Percentiles rank a stretch among this genome's conserved stretches.
These are phyloP conservation scores for Phytopythium chamaehyphon DNA, from an alignment of 352 stramenopile species.

Conservation along the genomic window DNA sequence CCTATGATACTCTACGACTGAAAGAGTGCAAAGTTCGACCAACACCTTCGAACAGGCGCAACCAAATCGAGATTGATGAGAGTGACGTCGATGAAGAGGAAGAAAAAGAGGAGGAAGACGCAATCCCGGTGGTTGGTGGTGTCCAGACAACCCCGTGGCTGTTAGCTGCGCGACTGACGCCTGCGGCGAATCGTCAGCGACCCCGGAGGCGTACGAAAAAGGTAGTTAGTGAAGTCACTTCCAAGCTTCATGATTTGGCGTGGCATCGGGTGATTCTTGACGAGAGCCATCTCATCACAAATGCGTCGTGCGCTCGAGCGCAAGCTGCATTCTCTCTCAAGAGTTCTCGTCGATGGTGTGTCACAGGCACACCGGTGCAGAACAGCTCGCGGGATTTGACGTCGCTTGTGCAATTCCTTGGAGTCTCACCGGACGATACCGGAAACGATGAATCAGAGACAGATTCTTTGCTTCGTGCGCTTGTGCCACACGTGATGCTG, in stretches of 20 bases:
- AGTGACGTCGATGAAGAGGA: slow-evolving; percentile 14
- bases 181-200: slow-evolving; percentile 1
- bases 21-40: slow-evolving; percentile 60
- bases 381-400: slow-evolving; percentile 85
- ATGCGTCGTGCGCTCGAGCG: slow-evolving; percentile 62
- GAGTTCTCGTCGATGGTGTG: slow-evolving; percentile 76
- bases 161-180: slow-evolving; percentile 4
- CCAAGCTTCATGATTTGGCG: slow-evolving; percentile 69
- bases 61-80: slow-evolving; percentile 19
- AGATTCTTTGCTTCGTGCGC: slow-evolving; percentile 33
- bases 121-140: slow-evolving; percentile 2
- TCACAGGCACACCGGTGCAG: slow-evolving; percentile 90
- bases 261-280: slow-evolving; percentile 89
- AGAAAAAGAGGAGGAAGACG: slow-evolving; percentile 6
- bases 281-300: slow-evolving; percentile 89
- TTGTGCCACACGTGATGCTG: slow-evolving; percentile 81
- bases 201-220: slow-evolving; percentile 11
- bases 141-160: slow-evolving; percentile 9
- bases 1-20: slow-evolving; percentile 73
- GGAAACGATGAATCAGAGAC: background rate
- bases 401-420: slow-evolving; percentile 86
- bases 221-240: slow-evolving; percentile 23
- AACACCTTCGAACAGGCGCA: background rate
- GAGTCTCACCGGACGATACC: slow-evolving; percentile 15
- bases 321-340: slow-evolving; percentile 59